Base-by-base conservation (phyloP, 1,284 basidiomycete species). In the Phellinidium pouzarii region DNA sequence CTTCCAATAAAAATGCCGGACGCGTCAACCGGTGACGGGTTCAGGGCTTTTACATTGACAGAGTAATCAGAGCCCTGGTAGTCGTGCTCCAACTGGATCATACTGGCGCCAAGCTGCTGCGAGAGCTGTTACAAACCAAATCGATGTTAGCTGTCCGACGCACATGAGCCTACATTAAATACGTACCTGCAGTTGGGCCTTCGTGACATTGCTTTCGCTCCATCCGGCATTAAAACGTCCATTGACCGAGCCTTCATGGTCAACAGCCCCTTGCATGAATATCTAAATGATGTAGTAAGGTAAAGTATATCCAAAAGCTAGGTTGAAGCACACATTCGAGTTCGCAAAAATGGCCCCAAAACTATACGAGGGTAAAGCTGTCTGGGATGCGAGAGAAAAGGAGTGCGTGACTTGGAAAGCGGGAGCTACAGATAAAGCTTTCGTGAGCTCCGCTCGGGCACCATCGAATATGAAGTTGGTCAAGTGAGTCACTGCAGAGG, bases 391-490 rank as follows among this genome's bases (percentile, higher is more conserved):
- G 57, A 94, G 72, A 52, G 86, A 78, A 72, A 99, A 98, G 38
- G 93, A 91, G 70, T 99, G 96, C 55, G 94, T 94, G 64, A 98
- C 89, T 76, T 98, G 94, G 82, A 99, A 99, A 52, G 91, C 85
- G 27, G 96, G 96, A 70, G 85, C 93, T 68, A 90, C 80, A 52
- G 92, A 96, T 61, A 99, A 76, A 60, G 82, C 87, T 75, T 99
- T 99, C 56, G 92, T 89, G 61, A 99, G 76, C 74, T 99, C 96
- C 47, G 96, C 96, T 62, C 94, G 80, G 40, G 80, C 95, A 59
- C 96, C 96, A 75, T 99, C 96, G 69, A 98, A 99, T 66, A 94
- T 84, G 72, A 88, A 95, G 77, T 97, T 97, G 57, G 85, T 88
- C 57, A 97, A 72, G 67, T 93, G 92, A 17, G 93, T 95, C 58